phyloP scores from a whole-genome alignment of 2,329 filamentous ascomycete genomes.

The Pyrenophora tritici-repentis region DNA sequence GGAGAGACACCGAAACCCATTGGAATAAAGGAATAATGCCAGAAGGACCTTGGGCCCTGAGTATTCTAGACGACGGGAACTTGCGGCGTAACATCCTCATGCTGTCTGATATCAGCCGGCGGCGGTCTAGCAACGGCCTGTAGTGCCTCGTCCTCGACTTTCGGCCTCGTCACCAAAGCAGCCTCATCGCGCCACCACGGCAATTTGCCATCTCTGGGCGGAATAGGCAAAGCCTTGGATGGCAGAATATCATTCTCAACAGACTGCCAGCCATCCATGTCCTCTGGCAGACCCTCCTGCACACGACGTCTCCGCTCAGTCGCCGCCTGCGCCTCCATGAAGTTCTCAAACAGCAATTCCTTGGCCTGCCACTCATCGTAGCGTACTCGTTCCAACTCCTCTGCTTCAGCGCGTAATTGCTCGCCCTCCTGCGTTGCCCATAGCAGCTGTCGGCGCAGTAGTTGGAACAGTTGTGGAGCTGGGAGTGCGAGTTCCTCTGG shows the following conservation, averaged over 20 bases:
- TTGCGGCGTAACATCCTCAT: constrained; percentile 6
- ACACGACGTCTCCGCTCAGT: constrained; percentile 36
- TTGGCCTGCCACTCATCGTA: constrained; percentile 79
- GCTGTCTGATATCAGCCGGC: constrained; percentile 13
- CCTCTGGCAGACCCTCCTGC: constrained; percentile 41
- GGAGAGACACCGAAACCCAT: too few species aligned
- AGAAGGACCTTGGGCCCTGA: too few species aligned
- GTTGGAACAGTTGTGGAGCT: constrained; percentile 69
- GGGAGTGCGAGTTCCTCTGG: constrained; percentile 67
- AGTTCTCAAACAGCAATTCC: constrained; percentile 76
- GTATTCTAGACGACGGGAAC: constrained; percentile 10
- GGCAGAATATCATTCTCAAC: constrained; percentile 47
- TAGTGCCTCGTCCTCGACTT: constrained; percentile 4
- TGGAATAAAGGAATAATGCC: too few species aligned
- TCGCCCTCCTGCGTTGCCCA: constrained; percentile 74
- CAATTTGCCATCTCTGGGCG: constrained; percentile 27
- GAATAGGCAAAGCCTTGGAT: constrained; percentile 37
- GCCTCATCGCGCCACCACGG: constrained; percentile 45
- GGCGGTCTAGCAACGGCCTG: constrained; percentile 3
- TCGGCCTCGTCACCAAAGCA: constrained; percentile 16
- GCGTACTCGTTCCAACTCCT: constrained; percentile 68
- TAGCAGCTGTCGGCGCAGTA: constrained; percentile 67
- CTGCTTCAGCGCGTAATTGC: constrained; percentile 66
- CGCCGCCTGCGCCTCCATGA: constrained; percentile 70
- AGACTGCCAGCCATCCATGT: constrained; percentile 34